Evolutionary conservation across 345 rosid genomes (phyloP).

Genomic region (Camelina laxa): DNA sequence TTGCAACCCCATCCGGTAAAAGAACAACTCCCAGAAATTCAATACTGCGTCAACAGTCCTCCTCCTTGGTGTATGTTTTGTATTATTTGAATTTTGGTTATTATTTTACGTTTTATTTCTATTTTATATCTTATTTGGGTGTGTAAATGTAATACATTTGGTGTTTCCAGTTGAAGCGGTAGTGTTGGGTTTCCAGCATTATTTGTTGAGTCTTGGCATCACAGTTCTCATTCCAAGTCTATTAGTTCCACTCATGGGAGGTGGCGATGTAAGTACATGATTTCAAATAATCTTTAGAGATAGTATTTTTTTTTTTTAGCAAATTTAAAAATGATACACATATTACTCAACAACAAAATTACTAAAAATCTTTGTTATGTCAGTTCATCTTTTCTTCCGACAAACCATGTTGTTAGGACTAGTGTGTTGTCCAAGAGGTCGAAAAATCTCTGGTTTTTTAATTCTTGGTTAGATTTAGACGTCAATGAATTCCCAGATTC

Average conservation of each 20-base stretch:
- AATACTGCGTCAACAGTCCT: slow-evolving; percentile 72
- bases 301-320: too few relatives aligned
- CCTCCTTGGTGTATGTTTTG: slow-evolving; percentile 69
- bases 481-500: too few relatives aligned
- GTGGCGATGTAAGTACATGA: too few relatives aligned
- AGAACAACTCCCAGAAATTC: slow-evolving; percentile 67
- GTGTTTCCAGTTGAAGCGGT: slow-evolving; percentile 67
- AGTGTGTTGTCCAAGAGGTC: too few relatives aligned
- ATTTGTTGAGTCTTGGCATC: slow-evolving; percentile 62
- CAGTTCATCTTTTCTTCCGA: too few relatives aligned
- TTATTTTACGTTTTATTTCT: not conserved
- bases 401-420: too few relatives aligned
- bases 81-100: not conserved
- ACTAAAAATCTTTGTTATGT: too few relatives aligned
- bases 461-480: too few relatives aligned
- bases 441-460: too few relatives aligned
- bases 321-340: too few relatives aligned
- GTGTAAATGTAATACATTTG: not conserved
- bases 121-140: not conserved
- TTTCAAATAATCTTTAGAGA: too few relatives aligned
- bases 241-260: slow-evolving; percentile 75
- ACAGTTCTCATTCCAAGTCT: slow-evolving; percentile 69
- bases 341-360: too few relatives aligned
- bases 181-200: slow-evolving; percentile 66
- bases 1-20: slow-evolving; percentile 66